A percentile compares a stretch with the other conserved stretches of the same genome.
Evolutionary conservation across 2,329 filamentous ascomycete genomes (phyloP).

Genomic region (Aspergillus candidus): DNA sequence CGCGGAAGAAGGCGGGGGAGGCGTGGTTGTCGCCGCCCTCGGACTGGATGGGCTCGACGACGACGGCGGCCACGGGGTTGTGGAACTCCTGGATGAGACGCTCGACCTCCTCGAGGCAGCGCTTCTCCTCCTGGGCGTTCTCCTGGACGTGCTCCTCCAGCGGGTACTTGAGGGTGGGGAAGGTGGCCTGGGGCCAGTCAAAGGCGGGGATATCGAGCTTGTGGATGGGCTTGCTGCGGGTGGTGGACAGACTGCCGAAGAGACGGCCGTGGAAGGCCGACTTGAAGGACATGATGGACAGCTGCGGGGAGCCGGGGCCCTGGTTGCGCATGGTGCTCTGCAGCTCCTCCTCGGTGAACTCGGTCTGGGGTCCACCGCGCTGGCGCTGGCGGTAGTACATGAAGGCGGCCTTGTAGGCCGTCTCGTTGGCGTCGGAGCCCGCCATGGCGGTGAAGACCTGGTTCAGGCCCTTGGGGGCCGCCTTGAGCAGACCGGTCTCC

Average conservation of each 20-base stretch:
- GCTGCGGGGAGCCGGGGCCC: constrained; percentile 66
- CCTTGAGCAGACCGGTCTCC: constrained; percentile 71
- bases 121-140: constrained; percentile 75
- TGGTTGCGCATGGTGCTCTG: constrained; percentile 72
- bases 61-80: constrained; percentile 70
- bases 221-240: constrained; percentile 87
- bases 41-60: constrained; percentile 88
- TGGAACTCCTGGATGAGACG: constrained; percentile 72
- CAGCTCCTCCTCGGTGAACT: constrained; percentile 75
- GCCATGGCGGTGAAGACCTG: constrained; percentile 89
- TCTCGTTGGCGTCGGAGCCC: constrained; percentile 89
- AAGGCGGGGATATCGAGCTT: constrained; percentile 93
- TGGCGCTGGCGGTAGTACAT: constrained; percentile 81
- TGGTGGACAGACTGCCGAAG: constrained; percentile 81
- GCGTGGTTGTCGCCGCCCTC: constrained; percentile 95
- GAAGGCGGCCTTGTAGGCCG: constrained; percentile 91
- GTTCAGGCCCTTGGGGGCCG: constrained; percentile 74
- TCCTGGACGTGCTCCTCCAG: constrained; percentile 72
- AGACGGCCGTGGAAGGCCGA: constrained; percentile 84
- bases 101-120: constrained; percentile 77
- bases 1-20: constrained; percentile 77
- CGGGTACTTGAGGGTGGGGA: constrained; percentile 80
- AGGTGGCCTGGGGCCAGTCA: constrained; percentile 87
- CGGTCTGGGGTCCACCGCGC: constrained; percentile 68
- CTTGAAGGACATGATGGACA: constrained; percentile 86